Evolutionary conservation across 2,329 filamentous ascomycete genomes (phyloP), one percentile per base, ranked within the genome.

Genomic region (Fusarium oxysporum): DNA sequence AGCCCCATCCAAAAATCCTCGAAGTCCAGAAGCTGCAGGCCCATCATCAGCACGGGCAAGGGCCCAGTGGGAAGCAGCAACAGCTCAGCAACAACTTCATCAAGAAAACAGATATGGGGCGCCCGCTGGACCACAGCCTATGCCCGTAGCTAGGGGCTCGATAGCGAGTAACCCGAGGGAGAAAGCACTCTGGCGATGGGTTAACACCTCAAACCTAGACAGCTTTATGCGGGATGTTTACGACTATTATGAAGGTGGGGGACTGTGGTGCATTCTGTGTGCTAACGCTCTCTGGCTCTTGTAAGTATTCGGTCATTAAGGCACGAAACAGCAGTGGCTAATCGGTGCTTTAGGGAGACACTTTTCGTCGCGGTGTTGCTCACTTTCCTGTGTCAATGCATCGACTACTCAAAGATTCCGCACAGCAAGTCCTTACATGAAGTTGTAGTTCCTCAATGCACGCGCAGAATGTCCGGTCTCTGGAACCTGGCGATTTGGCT

Each of bases 151-250:
- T 75, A 65, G 77, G 78, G 69, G 76, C 48, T 62, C 77, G 21
- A 63, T 81, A 25, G 71, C 79, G 3, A 82, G 81, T 14, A 82
- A 79, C 58, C 83, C 84, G 8, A 78, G 91, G 81, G 92, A 96
- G 78, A 92, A 92, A 81, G 95, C 95, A 7, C 90, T 97, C 85
- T 98, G 94, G 92, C 89, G 93, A 82, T 98, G 95, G 93, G 93
- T 93, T 61, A 97, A 97, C 78, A 93, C 96, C 64, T 90, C 93
- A 41, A 96, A 97, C 78, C 85, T 98, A 59, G 95, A 98, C 81
- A 92, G 91, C 76, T 98, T 97, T 80, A 90, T 97, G 78, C 89
- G 90, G 62, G 92, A 90, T 70, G 93, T 97, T 7, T 98, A 98
- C 80, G 88, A 92, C 72, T 98, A 97, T 82, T 97, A 93, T 78